Conservation (phyloP, 345 rosid genomes). For the Xanthoceras sorbifolium region DNA sequence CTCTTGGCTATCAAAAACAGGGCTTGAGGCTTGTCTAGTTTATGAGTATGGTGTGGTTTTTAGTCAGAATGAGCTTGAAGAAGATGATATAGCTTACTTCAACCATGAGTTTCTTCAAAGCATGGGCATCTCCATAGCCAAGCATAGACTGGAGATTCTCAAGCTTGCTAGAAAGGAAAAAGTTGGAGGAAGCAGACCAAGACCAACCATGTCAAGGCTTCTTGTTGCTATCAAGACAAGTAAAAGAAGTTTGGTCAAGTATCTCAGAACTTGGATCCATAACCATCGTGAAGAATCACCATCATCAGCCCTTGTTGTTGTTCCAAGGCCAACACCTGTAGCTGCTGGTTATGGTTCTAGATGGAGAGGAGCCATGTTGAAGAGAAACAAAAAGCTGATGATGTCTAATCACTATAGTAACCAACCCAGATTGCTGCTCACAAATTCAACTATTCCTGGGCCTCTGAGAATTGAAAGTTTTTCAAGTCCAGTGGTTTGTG, state of each 20-base stretch:
- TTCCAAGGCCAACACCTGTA: conserved; percentile 43
- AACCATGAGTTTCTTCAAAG: conserved; percentile 96
- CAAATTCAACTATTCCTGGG: conserved; percentile 55
- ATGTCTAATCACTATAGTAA: conserved; percentile 19
- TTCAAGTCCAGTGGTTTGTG: conserved; percentile 48
- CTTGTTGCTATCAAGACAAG: conserved; percentile 65
- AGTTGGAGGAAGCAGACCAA: conserved; percentile 28
- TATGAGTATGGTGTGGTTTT: conserved; percentile 83
- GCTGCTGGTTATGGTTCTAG: too few relatives aligned
- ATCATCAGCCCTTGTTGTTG: conserved; percentile 52
- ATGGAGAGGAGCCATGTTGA: conserved; percentile 67
- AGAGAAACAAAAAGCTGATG: conserved; percentile 61
- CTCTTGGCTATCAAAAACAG: conserved; percentile 83
- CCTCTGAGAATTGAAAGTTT: conserved; percentile 35
- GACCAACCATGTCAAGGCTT: conserved; percentile 46
- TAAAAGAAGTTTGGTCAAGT: conserved; percentile 46
- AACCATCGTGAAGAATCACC: conserved; percentile 41
- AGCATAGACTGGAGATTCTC: conserved; percentile 90
- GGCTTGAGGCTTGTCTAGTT: conserved; percentile 70
- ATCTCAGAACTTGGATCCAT: conserved; percentile 49
- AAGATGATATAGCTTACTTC: conserved; percentile 74
- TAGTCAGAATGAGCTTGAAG: conserved; percentile 83
- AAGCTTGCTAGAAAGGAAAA: conserved; percentile 71
- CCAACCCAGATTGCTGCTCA: conserved; percentile 60
- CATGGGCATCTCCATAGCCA: conserved; percentile 95